Evolutionary conservation across 805 yeast species (phyloP).

Genomic region (Jamesozyma hellenica): DNA sequence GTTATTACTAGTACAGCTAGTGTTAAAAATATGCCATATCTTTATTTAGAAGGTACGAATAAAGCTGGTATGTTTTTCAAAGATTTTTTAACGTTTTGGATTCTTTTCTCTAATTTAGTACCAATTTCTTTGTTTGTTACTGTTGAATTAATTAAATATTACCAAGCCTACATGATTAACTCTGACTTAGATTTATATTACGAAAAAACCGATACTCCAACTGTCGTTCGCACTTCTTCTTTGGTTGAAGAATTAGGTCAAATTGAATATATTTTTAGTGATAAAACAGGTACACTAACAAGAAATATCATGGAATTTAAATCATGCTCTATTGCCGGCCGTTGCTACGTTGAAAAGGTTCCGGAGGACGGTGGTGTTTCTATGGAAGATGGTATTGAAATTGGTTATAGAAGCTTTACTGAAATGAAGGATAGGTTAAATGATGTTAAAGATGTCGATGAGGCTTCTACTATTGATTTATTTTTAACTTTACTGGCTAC

Average conservation of each 20-base stretch:
- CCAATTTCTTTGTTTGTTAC: slow-evolving; percentile 96
- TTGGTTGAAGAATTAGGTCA: slow-evolving; percentile 96
- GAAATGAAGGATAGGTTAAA: slow-evolving; percentile 42
- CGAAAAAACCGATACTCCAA: slow-evolving; percentile 81
- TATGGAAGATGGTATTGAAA: slow-evolving; percentile 66
- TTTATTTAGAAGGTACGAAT: slow-evolving; percentile 58
- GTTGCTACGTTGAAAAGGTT: slow-evolving; percentile 73
- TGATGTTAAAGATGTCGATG: slow-evolving; percentile 34
- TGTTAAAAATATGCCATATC: slow-evolving; percentile 45
- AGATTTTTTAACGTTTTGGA: slow-evolving; percentile 91
- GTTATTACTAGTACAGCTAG: slow-evolving; percentile 54
- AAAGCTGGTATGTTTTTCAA: slow-evolving; percentile 66
- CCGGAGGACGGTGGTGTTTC: slow-evolving; percentile 83
- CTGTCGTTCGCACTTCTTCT: slow-evolving; percentile 89
- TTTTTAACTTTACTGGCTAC: slow-evolving; percentile 78
- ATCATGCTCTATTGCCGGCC: slow-evolving; percentile 86
- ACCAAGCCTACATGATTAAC: slow-evolving; percentile 88
- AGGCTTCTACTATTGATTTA: slow-evolving; percentile 49
- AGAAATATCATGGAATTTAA: slow-evolving; percentile 95
- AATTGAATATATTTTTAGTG: slow-evolving; percentile 90
- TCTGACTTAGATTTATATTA: slow-evolving; percentile 91
- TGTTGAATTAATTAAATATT: slow-evolving; percentile 88
- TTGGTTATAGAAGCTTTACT: slow-evolving; percentile 66
- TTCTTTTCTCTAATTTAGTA: slow-evolving; percentile 89
- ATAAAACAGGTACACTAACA: slow-evolving; percentile 94